phyloP scores from a whole-genome alignment of 805 yeast genomes.

The Monosporozyma siamensis region DNA sequence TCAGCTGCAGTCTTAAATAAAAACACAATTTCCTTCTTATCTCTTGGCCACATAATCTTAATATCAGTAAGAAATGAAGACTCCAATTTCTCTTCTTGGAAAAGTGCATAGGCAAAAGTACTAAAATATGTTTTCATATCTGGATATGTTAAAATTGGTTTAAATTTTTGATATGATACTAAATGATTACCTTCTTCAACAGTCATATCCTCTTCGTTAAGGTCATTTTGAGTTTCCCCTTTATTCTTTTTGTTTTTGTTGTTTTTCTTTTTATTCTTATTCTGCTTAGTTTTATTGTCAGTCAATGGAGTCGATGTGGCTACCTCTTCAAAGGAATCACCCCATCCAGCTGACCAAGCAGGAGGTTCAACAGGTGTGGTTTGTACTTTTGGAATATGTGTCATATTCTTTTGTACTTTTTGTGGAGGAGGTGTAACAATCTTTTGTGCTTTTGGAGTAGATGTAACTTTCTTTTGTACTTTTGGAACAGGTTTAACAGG shows the following conservation, averaged over 20 bases:
- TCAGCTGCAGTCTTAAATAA: slow-evolving; percentile 18
- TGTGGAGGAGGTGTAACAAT: no score
- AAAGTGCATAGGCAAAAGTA: slow-evolving; percentile 52
- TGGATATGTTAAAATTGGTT: slow-evolving; percentile 40
- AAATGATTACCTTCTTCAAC: slow-evolving; percentile 29
- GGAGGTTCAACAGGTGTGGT: no score
- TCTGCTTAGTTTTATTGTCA: not conserved
- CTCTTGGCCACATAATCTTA: slow-evolving; percentile 45
- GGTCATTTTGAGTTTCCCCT: slow-evolving; percentile 2
- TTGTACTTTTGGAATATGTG: no score
- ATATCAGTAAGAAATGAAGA: slow-evolving; percentile 40
- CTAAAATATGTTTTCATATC: slow-evolving; percentile 43
- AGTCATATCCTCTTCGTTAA: slow-evolving; percentile 3
- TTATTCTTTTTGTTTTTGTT: not conserved
- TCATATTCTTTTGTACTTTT: no score
- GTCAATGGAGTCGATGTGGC: not conserved
- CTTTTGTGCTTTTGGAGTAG: not conserved
- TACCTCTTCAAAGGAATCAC: not conserved
- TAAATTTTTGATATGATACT: slow-evolving; percentile 29
- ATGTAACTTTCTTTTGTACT: no score
- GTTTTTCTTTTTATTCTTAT: not conserved
- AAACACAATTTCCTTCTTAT: slow-evolving; percentile 32
- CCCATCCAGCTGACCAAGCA: not conserved
- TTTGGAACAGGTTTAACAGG: no score
- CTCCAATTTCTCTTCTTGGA: slow-evolving; percentile 50